Evolutionary conservation across 768 basidiomycete genomes (phyloP), one percentile per base, ranked within the genome.

Genomic region (Pleurotus tuber-regium): DNA sequence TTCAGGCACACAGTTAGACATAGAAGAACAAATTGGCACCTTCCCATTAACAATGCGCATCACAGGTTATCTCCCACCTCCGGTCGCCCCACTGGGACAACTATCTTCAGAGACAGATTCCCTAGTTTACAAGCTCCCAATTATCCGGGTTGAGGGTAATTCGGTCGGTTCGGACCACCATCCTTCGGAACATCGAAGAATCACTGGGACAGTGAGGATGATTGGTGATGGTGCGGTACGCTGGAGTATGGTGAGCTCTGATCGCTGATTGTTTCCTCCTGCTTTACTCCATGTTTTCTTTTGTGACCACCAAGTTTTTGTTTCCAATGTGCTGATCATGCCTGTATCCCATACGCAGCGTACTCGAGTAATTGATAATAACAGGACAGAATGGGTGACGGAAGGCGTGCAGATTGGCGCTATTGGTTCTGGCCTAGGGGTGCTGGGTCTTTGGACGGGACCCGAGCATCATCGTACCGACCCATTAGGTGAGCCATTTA

Each of bases 331-430:
- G 38, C 24, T 29, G 5, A 18, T n/a, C 3, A 36, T 35, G 16
- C n/a, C n/a, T n/a, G n/a, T n/a, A n/a, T n/a, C n/a, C n/a, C n/a
- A n/a, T 5, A 21, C 19, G 12, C 57, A 76, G 68, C 68, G 62
- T 1, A 70, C 73, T 3, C 62, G 55, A 18, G 54, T 66, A 12
- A 47, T 63, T 0, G 66, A 67, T 9, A 63, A 71, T 14, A 59
- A 61, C 16, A 53, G 53, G 4, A 66, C 73, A 0, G 74, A 80
- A 54, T 84, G 82, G 82, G 63, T 67, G 1, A 75, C 71, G 10
- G 82, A 84, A 54, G 78, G 72, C n/a, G 65, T 84, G 0, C 82
- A 84, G 53, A 61, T 83, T 9, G 83, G 83, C 10, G 74, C 74
- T 2, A 64, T 78, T 12, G 79, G 79, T 4, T 78, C 78, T n/a